These are phyloP conservation scores for Suillus sp. DNA, from an alignment of 768 basidiomycete species.

Conservation along the genomic window DNA sequence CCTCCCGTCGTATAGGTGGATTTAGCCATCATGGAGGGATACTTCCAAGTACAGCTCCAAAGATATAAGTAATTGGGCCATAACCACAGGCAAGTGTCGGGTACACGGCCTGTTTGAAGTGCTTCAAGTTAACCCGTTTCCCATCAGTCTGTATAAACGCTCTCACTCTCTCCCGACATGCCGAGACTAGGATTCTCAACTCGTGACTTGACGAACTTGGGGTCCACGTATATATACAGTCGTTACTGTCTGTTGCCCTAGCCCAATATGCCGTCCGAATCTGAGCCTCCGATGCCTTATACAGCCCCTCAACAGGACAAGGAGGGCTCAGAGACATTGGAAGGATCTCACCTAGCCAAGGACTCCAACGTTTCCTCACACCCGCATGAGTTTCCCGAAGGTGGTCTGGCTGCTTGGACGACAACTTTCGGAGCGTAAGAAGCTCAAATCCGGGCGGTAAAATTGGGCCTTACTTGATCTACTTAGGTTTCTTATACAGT, in stretches of 20 bases:
- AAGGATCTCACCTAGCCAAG: background rate
- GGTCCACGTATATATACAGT: background rate
- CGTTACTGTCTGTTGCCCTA: background rate
- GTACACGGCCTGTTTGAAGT: background rate
- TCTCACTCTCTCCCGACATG: background rate
- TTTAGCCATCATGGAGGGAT: background rate
- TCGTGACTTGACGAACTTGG: background rate
- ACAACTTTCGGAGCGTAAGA: constrained; percentile 34
- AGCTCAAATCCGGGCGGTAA: background rate
- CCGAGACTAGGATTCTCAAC: background rate
- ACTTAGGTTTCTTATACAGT: constrained; percentile 39
- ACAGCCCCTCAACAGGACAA: background rate
- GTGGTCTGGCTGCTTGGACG: constrained; percentile 33
- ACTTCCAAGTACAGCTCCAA: background rate
- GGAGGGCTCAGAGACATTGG: background rate
- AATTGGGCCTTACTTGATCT: background rate
- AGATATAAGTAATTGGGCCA: background rate
- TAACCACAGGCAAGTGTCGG: background rate
- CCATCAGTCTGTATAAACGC: background rate
- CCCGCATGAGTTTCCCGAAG: constrained; percentile 27
- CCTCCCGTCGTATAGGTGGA: background rate
- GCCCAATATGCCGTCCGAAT: background rate
- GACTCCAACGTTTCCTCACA: background rate
- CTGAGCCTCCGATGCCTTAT: background rate
- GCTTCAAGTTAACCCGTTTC: background rate